A percentile compares a stretch with the other conserved stretches of the same genome.
Evolutionary conservation across 306 rosid species (phyloP).

Genomic region (Vicia sativa): DNA sequence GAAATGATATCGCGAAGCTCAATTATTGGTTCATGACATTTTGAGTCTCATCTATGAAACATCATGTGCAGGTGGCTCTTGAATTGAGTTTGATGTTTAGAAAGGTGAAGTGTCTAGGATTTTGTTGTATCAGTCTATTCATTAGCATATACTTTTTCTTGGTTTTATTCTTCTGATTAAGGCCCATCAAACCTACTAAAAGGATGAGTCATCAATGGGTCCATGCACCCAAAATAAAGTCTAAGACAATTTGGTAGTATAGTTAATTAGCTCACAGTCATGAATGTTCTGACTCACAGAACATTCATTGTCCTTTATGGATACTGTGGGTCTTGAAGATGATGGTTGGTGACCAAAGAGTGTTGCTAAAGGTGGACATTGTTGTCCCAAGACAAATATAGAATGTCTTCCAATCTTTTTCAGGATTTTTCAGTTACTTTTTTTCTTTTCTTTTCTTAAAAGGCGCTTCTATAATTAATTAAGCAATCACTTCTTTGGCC

Average conservation of each 20-base stretch:
- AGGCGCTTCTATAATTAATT: background rate
- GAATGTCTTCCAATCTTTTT: background rate
- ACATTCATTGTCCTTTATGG: constrained; percentile 2
- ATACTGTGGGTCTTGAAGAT: background rate
- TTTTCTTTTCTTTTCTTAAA: background rate
- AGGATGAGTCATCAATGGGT: constrained; percentile 14
- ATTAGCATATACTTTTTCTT: no score
- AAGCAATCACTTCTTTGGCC: background rate
- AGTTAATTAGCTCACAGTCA: no score
- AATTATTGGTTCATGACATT: constrained; percentile 18
- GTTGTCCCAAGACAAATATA: constrained; percentile 19
- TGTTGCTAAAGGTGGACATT: constrained; percentile 1
- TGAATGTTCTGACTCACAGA: no score
- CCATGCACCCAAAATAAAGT: constrained; percentile 6
- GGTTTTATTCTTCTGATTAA: constrained; percentile 2
- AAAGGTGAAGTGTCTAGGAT: constrained; percentile 11
- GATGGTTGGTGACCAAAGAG: constrained; percentile 9
- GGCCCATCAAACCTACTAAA: constrained; percentile 4
- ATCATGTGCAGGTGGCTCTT: constrained; percentile 5
- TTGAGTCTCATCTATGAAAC: constrained; percentile 1
- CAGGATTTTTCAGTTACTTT: background rate
- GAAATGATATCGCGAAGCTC: constrained; percentile 32
- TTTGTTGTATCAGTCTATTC: no score
- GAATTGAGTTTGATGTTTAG: constrained; percentile 10
- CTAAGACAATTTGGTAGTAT: background rate